Evolutionary conservation across 2,329 filamentous ascomycete species (phyloP).

Genomic region (Trichoderma polysporum): DNA sequence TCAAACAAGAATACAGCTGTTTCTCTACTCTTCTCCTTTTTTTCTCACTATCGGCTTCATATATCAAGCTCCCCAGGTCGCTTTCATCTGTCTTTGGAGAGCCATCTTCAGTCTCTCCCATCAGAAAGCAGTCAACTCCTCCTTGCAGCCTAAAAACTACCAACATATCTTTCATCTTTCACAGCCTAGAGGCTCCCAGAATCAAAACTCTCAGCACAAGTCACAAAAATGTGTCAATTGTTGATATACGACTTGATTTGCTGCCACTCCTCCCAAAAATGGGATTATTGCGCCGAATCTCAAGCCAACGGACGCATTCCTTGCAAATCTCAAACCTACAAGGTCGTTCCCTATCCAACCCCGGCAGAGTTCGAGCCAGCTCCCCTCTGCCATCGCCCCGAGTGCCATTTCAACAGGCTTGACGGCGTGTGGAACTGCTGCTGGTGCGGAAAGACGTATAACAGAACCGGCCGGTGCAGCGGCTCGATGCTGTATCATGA

Average conservation of each 20-base stretch:
- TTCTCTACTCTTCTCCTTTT: neutral
- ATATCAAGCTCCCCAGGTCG: neutral
- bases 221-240: conserved; percentile 47
- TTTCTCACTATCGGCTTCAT: neutral
- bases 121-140: neutral
- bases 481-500: conserved; percentile 55
- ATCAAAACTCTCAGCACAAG: neutral
- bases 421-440: conserved; percentile 56
- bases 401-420: conserved; percentile 51
- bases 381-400: conserved; percentile 37
- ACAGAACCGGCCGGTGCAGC: conserved; percentile 49
- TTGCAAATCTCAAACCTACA: conserved; percentile 45
- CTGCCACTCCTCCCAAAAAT: conserved; percentile 49
- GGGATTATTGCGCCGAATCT: conserved; percentile 46
- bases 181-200: neutral
- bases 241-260: conserved; percentile 51
- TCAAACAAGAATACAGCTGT: neutral
- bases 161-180: neutral
- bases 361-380: conserved; percentile 43
- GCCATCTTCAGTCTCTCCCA: neutral
- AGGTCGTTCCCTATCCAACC: conserved; percentile 48
- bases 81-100: neutral
- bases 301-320: conserved; percentile 37
- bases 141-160: neutral
- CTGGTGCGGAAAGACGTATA: conserved; percentile 56